Conservation (phyloP, 2,329 filamentous ascomycete genomes). For the Diaporthe vexans region DNA sequence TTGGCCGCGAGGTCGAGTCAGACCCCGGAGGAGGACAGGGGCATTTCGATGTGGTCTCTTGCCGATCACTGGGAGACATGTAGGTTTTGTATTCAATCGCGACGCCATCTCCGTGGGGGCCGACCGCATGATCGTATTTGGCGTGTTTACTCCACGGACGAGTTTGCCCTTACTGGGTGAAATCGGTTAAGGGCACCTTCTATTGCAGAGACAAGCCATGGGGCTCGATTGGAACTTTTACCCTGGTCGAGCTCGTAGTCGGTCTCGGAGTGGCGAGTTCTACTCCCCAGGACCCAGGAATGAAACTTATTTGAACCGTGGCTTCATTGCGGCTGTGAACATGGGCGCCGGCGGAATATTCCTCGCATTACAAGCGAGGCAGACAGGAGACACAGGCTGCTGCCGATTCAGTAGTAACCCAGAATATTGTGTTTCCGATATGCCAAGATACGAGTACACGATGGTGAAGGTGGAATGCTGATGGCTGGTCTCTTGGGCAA, state of each 20-base stretch:
- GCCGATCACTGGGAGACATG: not conserved
- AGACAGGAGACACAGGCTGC: not conserved
- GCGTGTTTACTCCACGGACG: not conserved
- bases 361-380: not conserved
- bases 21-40: not conserved
- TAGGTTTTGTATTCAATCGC: not conserved
- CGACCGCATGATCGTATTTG: not conserved
- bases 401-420: not conserved
- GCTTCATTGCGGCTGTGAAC: not conserved
- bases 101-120: not conserved
- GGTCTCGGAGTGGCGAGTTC: not conserved
- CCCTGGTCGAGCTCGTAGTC: not conserved
- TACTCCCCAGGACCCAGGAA: not conserved
- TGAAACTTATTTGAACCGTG: not conserved
- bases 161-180: no score
- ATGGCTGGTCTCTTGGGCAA: not conserved
- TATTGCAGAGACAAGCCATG: no score
- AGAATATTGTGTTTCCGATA: not conserved
- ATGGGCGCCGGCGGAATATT: not conserved
- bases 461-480: not conserved
- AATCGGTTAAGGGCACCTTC: not conserved
- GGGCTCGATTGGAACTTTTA: not conserved
- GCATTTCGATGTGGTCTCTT: not conserved
- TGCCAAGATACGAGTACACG: not conserved
- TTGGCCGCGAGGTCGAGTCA: conserved; percentile 29